A percentile compares a stretch with the other conserved stretches of the same genome.
These are phyloP conservation scores for Venturia carpophila DNA, from an alignment of 2,329 filamentous ascomycete genomes.

Conservation along the genomic window DNA sequence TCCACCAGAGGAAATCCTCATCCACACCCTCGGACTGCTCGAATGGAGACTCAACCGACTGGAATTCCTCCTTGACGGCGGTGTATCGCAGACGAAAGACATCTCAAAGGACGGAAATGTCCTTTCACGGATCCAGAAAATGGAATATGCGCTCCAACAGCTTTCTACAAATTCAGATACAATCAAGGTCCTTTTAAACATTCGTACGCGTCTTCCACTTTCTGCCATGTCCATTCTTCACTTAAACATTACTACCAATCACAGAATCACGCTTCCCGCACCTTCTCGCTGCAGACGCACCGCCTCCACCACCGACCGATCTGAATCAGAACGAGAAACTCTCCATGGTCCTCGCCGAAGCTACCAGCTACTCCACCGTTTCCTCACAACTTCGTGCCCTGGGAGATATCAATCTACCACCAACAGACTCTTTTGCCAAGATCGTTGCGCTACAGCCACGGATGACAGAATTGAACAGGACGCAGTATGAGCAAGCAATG, in stretches of 20 bases:
- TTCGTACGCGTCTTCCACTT: conserved; percentile 8
- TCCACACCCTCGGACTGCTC: conserved; percentile 37
- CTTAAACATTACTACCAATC: conserved; percentile 5
- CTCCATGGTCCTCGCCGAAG: conserved; percentile 38
- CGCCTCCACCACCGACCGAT: conserved; percentile 10
- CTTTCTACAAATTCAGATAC: conserved; percentile 26
- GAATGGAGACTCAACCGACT: conserved; percentile 39
- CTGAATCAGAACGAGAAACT: conserved; percentile 19
- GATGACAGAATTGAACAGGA: conserved; percentile 53
- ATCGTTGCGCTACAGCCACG: conserved; percentile 53
- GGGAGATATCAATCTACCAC: conserved; percentile 37
- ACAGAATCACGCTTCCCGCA: conserved; percentile 35
- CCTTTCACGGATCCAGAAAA: conserved; percentile 30
- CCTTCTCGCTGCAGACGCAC: conserved; percentile 27
- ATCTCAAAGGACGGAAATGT: conserved; percentile 27
- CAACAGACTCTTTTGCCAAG: conserved; percentile 39
- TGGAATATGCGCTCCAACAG: conserved; percentile 32
- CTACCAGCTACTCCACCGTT: conserved; percentile 34
- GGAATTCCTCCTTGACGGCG: conserved; percentile 37
- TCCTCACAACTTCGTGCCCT: conserved; percentile 39
- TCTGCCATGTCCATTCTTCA: too few relatives aligned
- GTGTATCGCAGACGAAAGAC: conserved; percentile 22
- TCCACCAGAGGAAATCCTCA: conserved; percentile 26
- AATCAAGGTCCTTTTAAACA: conserved; percentile 13
- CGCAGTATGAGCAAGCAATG: conserved; percentile 53